phyloP scores from a whole-genome alignment of 164 flowering plant species.

The Piper betle region DNA sequence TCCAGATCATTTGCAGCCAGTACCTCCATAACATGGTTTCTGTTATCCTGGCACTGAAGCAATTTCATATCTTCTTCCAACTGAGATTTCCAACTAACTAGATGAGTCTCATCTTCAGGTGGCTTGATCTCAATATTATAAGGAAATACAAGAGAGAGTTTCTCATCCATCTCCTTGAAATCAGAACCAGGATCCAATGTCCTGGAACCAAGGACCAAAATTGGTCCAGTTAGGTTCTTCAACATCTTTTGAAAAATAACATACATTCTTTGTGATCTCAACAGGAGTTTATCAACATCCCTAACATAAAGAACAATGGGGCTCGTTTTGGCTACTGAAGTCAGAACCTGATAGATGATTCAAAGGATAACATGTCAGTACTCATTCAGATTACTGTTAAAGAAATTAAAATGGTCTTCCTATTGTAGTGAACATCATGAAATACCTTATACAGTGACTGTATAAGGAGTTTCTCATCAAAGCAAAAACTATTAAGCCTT shows the following conservation, averaged over 20 bases:
- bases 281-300: conserved; percentile 64
- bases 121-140: conserved; percentile 81
- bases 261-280: conserved; percentile 48
- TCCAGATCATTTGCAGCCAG: conserved; percentile 77
- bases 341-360: conserved; percentile 43
- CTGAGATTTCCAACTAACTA: conserved; percentile 77
- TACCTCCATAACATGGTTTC: conserved; percentile 76
- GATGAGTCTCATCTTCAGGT: conserved; percentile 67
- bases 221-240: conserved; percentile 63
- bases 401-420: neutral
- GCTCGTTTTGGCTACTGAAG: conserved; percentile 42
- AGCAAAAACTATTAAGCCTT: conserved; percentile 75
- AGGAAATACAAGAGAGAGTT: conserved; percentile 51
- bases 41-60: conserved; percentile 70
- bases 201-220: conserved; percentile 79
- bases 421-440: neutral
- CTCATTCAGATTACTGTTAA: neutral
- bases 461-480: conserved; percentile 77
- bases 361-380: conserved; percentile 1
- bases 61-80: conserved; percentile 85
- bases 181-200: conserved; percentile 30
- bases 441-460: conserved; percentile 74
- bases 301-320: conserved; percentile 75
- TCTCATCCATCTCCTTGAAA: conserved; percentile 50
- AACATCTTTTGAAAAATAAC: conserved; percentile 72